Base-by-base conservation (phyloP, 768 basidiomycete species). In the Coprinopsis strossmayeri region DNA sequence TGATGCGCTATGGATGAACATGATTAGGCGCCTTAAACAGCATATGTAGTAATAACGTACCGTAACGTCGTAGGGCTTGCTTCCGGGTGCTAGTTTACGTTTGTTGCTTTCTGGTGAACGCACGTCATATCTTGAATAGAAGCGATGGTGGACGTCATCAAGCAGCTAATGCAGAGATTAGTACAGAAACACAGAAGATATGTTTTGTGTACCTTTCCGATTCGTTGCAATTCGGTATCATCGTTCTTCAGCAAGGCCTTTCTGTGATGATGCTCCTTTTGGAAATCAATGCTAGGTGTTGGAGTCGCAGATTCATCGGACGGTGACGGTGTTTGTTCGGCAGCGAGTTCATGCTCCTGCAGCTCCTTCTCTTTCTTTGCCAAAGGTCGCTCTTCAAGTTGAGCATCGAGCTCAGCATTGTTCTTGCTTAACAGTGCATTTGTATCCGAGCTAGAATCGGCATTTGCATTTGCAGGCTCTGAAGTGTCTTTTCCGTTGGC, bases 191-290 rank as follows among this genome's bases (percentile, higher is more conserved):
- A 38, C 53, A 28, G 3, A 45, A 17, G 26, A 34, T 20, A 39
- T 42, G 27, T n/a, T 32, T 13, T 28, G 55, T 46, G 34, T 57
- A 92, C 93, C 67, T 74, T 77, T 50, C 78, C 74, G n/a, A 99
- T 71, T 35, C 95, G 72, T 9, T 71, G 68, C 37, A 99, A 72
- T 68, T 99, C 95, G 21, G 63, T 60, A 61, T 98, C 95, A 53
- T 94, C 81, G 51, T 92, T 89, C 67, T 86, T 93, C 43, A 98
- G 66, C 26, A 97, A 63, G 0, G 91, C 88, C 61, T 86, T 90
- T 49, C 49, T 25, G 30, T 50, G 49, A 23, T 44, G 49, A 24
- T 50, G 49, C 9, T 76, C 77, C 28, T n/a, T n/a, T n/a, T 15
- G 69, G 68, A 21, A 77, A 78, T 49, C 79, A 50, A 21, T 57